Conservation (phyloP, 1,284 basidiomycete genomes). For the Ceratobasidium sp. region DNA sequence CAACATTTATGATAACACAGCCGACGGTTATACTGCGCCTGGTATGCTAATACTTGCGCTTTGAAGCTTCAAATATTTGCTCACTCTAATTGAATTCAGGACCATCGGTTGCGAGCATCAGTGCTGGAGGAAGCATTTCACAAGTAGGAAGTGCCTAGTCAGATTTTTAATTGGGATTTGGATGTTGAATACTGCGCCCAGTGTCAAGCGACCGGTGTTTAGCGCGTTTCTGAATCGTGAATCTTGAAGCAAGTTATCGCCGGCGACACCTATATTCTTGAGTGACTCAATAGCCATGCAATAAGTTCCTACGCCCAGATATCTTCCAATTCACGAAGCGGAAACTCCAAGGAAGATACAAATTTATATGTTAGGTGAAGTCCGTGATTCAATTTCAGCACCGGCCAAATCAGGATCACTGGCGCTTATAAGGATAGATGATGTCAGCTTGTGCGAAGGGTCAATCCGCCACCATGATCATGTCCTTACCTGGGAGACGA, state of each 20-base stretch:
- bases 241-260: too few relatives aligned
- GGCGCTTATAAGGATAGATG: slow-evolving; percentile 25
- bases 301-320: too few relatives aligned
- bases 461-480: slow-evolving; percentile 40
- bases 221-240: too few relatives aligned
- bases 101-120: slow-evolving; percentile 19
- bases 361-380: too few relatives aligned
- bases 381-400: too few relatives aligned
- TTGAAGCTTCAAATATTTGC: not conserved
- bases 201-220: too few relatives aligned
- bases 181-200: too few relatives aligned
- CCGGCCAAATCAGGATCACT: not conserved
- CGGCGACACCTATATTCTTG: too few relatives aligned
- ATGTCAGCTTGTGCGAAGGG: slow-evolving; percentile 15
- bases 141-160: slow-evolving; percentile 32
- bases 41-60: not conserved
- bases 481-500: slow-evolving; percentile 15
- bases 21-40: slow-evolving; percentile 29
- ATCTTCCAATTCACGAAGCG: too few relatives aligned
- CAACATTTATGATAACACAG: slow-evolving; percentile 9
- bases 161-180: not conserved
- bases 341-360: too few relatives aligned
- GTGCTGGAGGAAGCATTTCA: slow-evolving; percentile 26
- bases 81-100: slow-evolving; percentile 1
- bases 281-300: too few relatives aligned